Evolutionary conservation across 192 early-diverging fungal species (phyloP), one percentile per base, ranked within the genome.

Genomic region (Coemansia sp.): DNA sequence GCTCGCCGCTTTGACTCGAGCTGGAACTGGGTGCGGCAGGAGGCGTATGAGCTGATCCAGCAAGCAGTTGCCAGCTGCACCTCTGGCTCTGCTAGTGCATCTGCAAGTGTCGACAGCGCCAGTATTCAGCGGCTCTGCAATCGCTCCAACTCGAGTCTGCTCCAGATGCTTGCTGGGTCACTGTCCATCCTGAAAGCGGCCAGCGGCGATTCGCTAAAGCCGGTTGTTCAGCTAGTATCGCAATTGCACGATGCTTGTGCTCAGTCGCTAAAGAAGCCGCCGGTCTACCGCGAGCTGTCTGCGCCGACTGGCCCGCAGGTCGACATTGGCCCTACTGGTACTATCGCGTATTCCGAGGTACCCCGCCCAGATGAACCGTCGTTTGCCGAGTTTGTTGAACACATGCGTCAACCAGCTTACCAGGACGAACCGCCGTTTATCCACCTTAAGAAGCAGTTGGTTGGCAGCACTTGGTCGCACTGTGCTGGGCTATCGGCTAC

Each of bases 201-300:
- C n/a, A n/a, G n/a, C n/a, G n/a, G n/a, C n/a, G n/a, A n/a, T n/a
- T 88, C 86, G 22, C 87, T 89, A 63, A 80, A 84, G 43, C 83
- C 60, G 3, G 63, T 57, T 6, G 12, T 57, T 8, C 11, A 34
- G 26, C 42, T 95, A 21, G 88, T 85, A 58, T 81, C 83, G 40
- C 63, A 84, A n/a, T n/a, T n/a, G n/a, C n/a, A n/a, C n/a, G n/a
- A n/a, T n/a, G n/a, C n/a, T n/a, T n/a, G n/a, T n/a, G 79, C 83
- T 35, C 84, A 88, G 37, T 86, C 91, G 4, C 66, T 95, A 8
- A 60, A 73, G 1, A 46, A 61, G 17, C 74, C 83, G 41, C 95
- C 94, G 4, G 87, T 90, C 10, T 98, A 90, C 83, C 88, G 90
- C n/a, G n/a, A n/a, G n/a, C n/a, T n/a, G n/a, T n/a, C n/a, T n/a